phyloP scores from a whole-genome alignment of 345 rosid genomes.

The Syzygium aqueum region DNA sequence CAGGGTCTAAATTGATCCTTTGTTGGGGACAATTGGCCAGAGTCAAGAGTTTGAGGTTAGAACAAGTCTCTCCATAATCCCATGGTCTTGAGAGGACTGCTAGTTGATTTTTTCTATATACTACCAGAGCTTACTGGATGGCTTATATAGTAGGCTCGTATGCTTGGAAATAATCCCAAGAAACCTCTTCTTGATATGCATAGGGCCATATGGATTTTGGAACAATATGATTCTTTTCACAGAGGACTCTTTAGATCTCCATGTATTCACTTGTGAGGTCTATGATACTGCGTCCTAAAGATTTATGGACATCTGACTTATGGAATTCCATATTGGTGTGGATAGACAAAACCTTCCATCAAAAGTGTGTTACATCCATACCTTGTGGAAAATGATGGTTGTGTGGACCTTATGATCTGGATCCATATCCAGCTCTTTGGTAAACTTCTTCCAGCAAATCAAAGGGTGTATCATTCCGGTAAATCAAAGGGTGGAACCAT shows the following conservation, averaged over 20 bases:
- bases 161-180: neutral
- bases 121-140: neutral
- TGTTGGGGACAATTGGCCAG: neutral
- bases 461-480: neutral
- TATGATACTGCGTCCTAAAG: neutral
- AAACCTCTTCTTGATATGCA: neutral
- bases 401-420: neutral
- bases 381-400: neutral
- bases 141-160: neutral
- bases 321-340: accelerated
- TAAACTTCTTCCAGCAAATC: neutral
- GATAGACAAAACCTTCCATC: neutral
- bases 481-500: neutral
- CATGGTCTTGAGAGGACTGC: neutral
- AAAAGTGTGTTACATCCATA: neutral
- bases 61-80: neutral
- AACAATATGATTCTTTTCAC: neutral
- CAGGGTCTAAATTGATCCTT: neutral
- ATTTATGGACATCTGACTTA: neutral
- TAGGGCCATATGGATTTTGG: neutral
- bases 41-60: neutral
- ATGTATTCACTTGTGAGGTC: neutral
- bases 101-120: neutral
- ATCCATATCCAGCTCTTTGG: neutral
- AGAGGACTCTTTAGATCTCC: neutral